Conservation (phyloP, 108 stramenopile genomes). For the Cyclotella baltica region DNA sequence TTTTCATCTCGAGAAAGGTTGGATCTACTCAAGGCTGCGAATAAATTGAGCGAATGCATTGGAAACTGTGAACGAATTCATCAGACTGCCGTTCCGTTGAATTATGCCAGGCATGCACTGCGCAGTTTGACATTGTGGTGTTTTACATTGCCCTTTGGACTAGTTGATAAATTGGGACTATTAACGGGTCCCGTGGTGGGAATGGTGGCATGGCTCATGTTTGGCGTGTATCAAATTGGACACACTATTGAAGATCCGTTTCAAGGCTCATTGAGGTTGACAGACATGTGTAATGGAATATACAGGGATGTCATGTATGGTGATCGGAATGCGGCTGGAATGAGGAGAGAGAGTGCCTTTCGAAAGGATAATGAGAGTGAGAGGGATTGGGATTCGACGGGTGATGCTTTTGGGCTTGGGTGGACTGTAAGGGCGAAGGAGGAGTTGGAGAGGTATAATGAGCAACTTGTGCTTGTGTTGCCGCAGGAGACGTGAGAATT, state of each 20-base stretch:
- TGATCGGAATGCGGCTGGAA: slow-evolving; percentile 49
- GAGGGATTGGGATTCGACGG: slow-evolving; percentile 41
- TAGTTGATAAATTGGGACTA: slow-evolving; percentile 76
- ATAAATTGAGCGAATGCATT: slow-evolving; percentile 71
- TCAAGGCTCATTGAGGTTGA: slow-evolving; percentile 70
- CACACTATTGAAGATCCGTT: slow-evolving; percentile 92
- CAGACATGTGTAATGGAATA: slow-evolving; percentile 70
- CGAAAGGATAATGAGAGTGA: slow-evolving; percentile 43
- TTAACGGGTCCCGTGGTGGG: slow-evolving; percentile 84
- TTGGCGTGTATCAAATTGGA: slow-evolving; percentile 94
- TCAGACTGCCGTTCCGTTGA: slow-evolving; percentile 90
- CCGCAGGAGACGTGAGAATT: not conserved
- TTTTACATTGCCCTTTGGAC: slow-evolving; percentile 83
- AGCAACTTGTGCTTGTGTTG: slow-evolving; percentile 29
- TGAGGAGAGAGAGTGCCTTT: slow-evolving; percentile 53
- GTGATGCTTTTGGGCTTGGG: slow-evolving; percentile 48
- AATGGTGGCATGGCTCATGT: slow-evolving; percentile 86
- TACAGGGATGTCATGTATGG: slow-evolving; percentile 67
- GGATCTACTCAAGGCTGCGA: slow-evolving; percentile 57
- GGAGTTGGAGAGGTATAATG: slow-evolving; percentile 30
- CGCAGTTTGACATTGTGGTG: slow-evolving; percentile 85
- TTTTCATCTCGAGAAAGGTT: slow-evolving; percentile 76
- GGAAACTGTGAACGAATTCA: slow-evolving; percentile 90
- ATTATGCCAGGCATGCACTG: slow-evolving; percentile 89
- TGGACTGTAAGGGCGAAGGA: slow-evolving; percentile 42